Percentiles rank a stretch among this genome's conserved stretches.
Evolutionary conservation across 2,329 filamentous ascomycete species (phyloP).

Genomic region (Westerdykella sp.): DNA sequence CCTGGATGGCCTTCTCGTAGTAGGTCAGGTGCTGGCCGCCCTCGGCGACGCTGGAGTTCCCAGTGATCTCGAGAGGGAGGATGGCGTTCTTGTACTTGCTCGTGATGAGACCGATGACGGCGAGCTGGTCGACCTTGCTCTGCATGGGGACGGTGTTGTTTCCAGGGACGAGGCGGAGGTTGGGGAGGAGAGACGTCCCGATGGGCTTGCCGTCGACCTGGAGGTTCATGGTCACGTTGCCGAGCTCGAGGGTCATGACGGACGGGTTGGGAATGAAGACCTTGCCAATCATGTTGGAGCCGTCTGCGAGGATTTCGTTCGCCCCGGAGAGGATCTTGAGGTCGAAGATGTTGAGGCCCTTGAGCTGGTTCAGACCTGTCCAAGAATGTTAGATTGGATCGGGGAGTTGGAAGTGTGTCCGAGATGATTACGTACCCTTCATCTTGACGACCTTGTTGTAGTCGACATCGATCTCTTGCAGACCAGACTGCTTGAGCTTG

Average conservation of each 20-base stretch:
- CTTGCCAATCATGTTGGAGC: slow-evolving; percentile 56
- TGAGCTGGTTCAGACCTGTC: slow-evolving; percentile 53
- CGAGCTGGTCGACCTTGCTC: slow-evolving; percentile 47
- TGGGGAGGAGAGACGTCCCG: slow-evolving; percentile 52
- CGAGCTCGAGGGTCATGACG: slow-evolving; percentile 59
- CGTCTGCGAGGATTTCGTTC: slow-evolving; percentile 34
- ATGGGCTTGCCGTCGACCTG: slow-evolving; percentile 48
- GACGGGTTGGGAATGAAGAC: slow-evolving; percentile 60
- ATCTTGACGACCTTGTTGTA: slow-evolving; percentile 54
- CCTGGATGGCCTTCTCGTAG: slow-evolving; percentile 50
- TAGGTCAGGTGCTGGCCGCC: slow-evolving; percentile 50
- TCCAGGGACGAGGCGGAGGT: slow-evolving; percentile 56
- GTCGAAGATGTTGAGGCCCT: slow-evolving; percentile 47
- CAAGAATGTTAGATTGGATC: not conserved
- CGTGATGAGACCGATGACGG: slow-evolving; percentile 43
- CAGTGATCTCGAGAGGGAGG: slow-evolving; percentile 51
- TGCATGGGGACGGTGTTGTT: slow-evolving; percentile 51
- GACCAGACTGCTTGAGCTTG: slow-evolving; percentile 44
- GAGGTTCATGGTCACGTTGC: slow-evolving; percentile 58
- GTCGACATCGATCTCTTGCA: slow-evolving; percentile 47
- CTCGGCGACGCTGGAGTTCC: slow-evolving; percentile 47
- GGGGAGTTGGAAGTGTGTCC: not conserved
- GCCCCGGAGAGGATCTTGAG: slow-evolving; percentile 43
- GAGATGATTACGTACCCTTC: slow-evolving; percentile 42
- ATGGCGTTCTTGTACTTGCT: slow-evolving; percentile 50